Evolutionary conservation across 805 yeast genomes (phyloP).

Genomic region (Kurtzmaniella cleridarum): DNA sequence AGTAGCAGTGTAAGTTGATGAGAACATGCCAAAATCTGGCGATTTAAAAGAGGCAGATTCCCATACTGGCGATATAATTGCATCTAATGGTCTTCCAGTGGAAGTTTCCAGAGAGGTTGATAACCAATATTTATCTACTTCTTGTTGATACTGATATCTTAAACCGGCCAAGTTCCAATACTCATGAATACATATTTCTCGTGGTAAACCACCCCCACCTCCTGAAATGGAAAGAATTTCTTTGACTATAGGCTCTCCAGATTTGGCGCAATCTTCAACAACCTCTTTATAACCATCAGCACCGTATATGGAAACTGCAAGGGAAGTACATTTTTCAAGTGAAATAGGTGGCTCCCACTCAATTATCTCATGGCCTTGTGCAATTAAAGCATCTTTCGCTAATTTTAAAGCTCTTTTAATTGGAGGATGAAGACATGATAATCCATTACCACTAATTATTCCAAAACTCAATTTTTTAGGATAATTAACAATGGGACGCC

Average conservation of each 20-base stretch:
- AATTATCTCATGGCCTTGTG: constrained; percentile 42
- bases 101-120: neutral
- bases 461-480: constrained; percentile 3
- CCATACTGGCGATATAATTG: constrained; percentile 4
- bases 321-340: constrained; percentile 14
- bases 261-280: constrained; percentile 34
- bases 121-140: constrained; percentile 4
- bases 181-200: constrained; percentile 19
- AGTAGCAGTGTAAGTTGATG: constrained; percentile 19
- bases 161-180: constrained; percentile 14
- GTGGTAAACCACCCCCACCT: constrained; percentile 28
- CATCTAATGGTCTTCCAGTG: constrained; percentile 4
- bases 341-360: constrained; percentile 36
- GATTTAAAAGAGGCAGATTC: constrained; percentile 37
- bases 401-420: constrained; percentile 3
- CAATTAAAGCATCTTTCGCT: constrained; percentile 1
- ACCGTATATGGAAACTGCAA: constrained; percentile 41
- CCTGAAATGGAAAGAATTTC: constrained; percentile 23
- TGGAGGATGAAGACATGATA: constrained; percentile 5
- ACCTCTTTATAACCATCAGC: constrained; percentile 28
- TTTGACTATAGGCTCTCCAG: constrained; percentile 36
- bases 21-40: constrained; percentile 12
- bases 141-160: constrained; percentile 5
- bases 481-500: neutral
- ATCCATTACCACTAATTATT: constrained; percentile 1